Conservation (phyloP, 176 grass and related monocot species). For the Ensete glaucum region DNA sequence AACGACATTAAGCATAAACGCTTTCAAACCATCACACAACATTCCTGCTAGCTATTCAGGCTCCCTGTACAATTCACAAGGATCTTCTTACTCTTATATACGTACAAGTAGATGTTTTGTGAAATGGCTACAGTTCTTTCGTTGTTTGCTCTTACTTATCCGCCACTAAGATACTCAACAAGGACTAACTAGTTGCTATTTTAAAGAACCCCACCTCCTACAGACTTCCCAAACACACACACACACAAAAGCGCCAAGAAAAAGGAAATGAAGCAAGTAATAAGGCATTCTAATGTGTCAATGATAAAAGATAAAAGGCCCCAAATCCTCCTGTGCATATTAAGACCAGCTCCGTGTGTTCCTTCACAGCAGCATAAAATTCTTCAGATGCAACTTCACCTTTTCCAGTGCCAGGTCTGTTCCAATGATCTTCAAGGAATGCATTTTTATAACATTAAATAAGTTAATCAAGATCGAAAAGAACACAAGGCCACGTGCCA, state of each 20-base stretch:
- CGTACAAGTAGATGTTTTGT: too few species aligned
- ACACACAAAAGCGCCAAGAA: too few species aligned
- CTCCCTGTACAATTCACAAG: too few species aligned
- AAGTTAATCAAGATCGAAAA: background rate
- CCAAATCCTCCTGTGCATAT: constrained; percentile 66
- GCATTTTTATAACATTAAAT: constrained; percentile 19
- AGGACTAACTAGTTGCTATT: constrained; percentile 64
- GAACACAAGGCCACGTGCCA: too few species aligned
- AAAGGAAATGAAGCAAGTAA: background rate
- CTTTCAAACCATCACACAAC: too few species aligned
- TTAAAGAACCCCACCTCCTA: constrained; percentile 95
- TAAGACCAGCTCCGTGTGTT: constrained; percentile 73
- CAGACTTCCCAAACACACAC: background rate
- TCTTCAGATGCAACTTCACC: constrained; percentile 65
- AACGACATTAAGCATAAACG: too few species aligned
- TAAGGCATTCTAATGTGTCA: background rate
- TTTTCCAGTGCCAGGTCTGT: constrained; percentile 66
- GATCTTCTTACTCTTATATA: too few species aligned
- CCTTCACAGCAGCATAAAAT: constrained; percentile 60
- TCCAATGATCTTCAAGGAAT: constrained; percentile 66
- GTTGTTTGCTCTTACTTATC: constrained; percentile 51
- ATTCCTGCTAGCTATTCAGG: too few species aligned
- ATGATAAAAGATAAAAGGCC: background rate
- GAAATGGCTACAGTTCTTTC: background rate
- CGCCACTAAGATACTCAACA: constrained; percentile 82